Base-by-base conservation (phyloP, 2,329 filamentous ascomycete genomes). In the Drechslerella stenobrocha region DNA sequence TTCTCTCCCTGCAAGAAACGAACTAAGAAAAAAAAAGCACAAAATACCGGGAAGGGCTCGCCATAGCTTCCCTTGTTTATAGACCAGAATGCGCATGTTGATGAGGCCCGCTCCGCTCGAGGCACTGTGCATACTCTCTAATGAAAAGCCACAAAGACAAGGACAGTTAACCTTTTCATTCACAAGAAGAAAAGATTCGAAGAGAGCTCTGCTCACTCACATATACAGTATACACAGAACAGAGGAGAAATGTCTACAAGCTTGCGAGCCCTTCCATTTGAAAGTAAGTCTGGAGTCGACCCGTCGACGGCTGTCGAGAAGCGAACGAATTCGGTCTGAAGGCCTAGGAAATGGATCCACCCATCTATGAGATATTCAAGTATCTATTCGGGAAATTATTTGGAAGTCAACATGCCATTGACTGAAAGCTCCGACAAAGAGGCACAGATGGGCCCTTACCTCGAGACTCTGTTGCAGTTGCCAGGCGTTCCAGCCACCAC, bases 41-140 rank as follows among this genome's bases (percentile, higher is more conserved):
- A 53, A 60, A 20, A 60, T 51, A 50, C 55, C 63, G 63, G 63
- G 63, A 67, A 67, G 63, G 63, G 63, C 63, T 67, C 63, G 63
- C 63, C 63, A 67, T 67, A 56, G 63, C 63, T 67, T 67, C 63
- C 63, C 63, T 67, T 67, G 63, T 67, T 67, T 67, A 67, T 67
- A 67, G 63, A 67, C 23, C 63, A 67, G 63, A 67, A 67, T 67
- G 63, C 63, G 63, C 63, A 67, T 67, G 63, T 67, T 67, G 63
- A 67, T 67, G 63, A 67, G 63, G 63, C 63, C 63, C 63, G 63
- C 63, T 67, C 63, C 63, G 63, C 63, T 67, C 63, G 63, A 67
- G 63, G 63, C 63, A 67, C 55, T 67, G 63, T 67, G 63, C 63
- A 67, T 67, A 67, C 63, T 67, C 57, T 67, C 63, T 67, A 67